A percentile compares a stretch with the other conserved stretches of the same genome.
Evolutionary conservation across 768 basidiomycete genomes (phyloP).

Genomic region (Amanita exitialis): DNA sequence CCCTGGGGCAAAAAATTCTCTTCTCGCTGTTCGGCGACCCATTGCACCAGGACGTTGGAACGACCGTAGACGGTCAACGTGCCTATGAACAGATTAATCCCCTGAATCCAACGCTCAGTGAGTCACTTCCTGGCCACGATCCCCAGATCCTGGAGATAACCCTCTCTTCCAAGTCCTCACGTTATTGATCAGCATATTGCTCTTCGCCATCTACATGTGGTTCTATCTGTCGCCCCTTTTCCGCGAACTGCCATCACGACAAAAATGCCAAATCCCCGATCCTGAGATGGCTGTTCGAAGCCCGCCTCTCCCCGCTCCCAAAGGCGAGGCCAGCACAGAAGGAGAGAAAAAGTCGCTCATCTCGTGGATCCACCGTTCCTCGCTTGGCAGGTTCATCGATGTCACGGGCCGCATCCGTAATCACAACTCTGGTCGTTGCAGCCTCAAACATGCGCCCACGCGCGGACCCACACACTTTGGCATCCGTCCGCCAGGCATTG

Average conservation of each 20-base stretch:
- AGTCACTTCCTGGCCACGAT: not conserved
- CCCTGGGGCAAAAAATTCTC: not conserved
- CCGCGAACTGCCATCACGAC: not conserved
- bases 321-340: not conserved
- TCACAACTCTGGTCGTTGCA: not conserved
- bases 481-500: not conserved
- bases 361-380: conserved; percentile 3
- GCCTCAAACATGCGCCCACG: not conserved
- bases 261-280: not conserved
- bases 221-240: conserved; percentile 10
- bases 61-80: conserved; percentile 1
- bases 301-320: not conserved
- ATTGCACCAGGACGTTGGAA: not conserved
- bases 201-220: conserved; percentile 8
- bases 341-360: conserved; percentile 1
- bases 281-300: not conserved
- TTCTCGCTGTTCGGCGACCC: not conserved
- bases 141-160: not conserved
- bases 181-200: conserved; percentile 5
- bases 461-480: not conserved
- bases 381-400: conserved; percentile 3
- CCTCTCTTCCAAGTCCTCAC: conserved; percentile 6
- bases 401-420: conserved; percentile 1
- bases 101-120: conserved; percentile 1
- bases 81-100: not conserved